phyloP scores from a whole-genome alignment of 208 protist genomes.

The Spongospora subterranea region DNA sequence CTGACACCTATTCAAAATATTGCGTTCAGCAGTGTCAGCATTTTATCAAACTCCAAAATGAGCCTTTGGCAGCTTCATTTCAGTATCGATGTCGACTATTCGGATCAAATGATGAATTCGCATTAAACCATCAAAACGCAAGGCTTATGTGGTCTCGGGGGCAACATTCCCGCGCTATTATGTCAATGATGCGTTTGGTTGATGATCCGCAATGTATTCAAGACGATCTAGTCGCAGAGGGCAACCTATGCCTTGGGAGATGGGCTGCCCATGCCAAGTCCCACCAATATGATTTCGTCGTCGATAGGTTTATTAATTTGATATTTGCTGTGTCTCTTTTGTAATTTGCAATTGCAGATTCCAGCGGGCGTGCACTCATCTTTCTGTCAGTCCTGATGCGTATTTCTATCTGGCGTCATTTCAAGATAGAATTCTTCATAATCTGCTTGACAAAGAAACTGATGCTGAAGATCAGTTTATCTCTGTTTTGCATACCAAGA shows the following conservation, averaged over 20 bases:
- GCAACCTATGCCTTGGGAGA: background rate
- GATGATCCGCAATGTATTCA: background rate
- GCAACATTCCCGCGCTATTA: constrained; percentile 6
- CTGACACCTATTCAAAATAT: background rate
- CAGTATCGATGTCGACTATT: no score
- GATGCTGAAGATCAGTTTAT: background rate
- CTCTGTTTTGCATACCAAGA: background rate
- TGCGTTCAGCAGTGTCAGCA: background rate
- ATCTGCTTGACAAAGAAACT: constrained; percentile 11
- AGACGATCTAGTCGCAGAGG: background rate
- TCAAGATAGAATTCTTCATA: background rate
- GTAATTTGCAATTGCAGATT: no score
- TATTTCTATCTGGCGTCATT: background rate
- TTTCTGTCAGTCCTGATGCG: background rate
- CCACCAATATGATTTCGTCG: constrained; percentile 23
- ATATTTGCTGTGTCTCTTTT: no score
- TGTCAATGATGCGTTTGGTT: background rate
- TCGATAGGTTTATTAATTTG: background rate
- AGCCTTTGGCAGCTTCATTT: background rate
- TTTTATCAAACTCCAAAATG: background rate
- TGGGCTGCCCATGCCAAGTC: background rate
- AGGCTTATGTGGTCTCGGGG: background rate
- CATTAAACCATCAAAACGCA: constrained; percentile 9
- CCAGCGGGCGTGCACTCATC: background rate
- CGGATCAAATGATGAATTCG: background rate